A percentile compares a stretch with the other conserved stretches of the same genome.
Conservation (phyloP, 768 basidiomycete species). For the Omphalotus guepiniiformis region DNA sequence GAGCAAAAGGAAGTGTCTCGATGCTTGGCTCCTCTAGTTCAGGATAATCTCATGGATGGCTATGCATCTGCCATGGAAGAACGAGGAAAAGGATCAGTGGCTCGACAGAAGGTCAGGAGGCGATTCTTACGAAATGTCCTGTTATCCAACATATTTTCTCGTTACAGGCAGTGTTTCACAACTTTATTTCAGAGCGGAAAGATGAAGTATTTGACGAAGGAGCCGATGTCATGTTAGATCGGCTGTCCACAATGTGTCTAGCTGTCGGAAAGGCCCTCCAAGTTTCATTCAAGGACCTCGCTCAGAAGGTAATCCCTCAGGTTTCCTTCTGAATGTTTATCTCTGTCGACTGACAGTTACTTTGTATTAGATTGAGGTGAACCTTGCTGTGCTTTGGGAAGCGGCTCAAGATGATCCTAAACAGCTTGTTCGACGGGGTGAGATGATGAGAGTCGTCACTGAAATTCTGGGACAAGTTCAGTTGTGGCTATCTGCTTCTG, state of each 20-base stretch:
- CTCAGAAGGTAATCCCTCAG: slow-evolving; percentile 58
- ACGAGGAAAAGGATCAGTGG: slow-evolving; percentile 51
- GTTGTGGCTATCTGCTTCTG: slow-evolving; percentile 40
- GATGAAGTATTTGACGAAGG: slow-evolving; percentile 49
- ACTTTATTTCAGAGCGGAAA: slow-evolving; percentile 38
- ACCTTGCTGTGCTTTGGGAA: slow-evolving; percentile 58
- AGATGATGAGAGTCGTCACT: slow-evolving; percentile 33
- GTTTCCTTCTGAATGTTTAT: slow-evolving; percentile 13
- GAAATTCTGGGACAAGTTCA: slow-evolving; percentile 39
- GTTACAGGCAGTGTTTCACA: slow-evolving; percentile 43
- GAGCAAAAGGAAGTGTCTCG: slow-evolving; percentile 61
- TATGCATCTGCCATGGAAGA: slow-evolving; percentile 54
- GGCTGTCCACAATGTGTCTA: slow-evolving; percentile 41
- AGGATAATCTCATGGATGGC: slow-evolving; percentile 43
- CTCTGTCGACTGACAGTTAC: background rate
- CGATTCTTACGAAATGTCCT: background rate
- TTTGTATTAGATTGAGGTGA: slow-evolving; percentile 43
- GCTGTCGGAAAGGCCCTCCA: slow-evolving; percentile 48
- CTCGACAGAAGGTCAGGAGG: slow-evolving; percentile 49
- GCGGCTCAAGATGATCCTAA: slow-evolving; percentile 41
- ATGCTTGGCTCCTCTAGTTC: slow-evolving; percentile 53
- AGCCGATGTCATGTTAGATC: slow-evolving; percentile 45
- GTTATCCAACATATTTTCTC: background rate
- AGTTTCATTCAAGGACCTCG: slow-evolving; percentile 42
- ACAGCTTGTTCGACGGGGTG: slow-evolving; percentile 36